phyloP scores from a whole-genome alignment of 495 filamentous ascomycete species.

The Chaetomium cochliodes region DNA sequence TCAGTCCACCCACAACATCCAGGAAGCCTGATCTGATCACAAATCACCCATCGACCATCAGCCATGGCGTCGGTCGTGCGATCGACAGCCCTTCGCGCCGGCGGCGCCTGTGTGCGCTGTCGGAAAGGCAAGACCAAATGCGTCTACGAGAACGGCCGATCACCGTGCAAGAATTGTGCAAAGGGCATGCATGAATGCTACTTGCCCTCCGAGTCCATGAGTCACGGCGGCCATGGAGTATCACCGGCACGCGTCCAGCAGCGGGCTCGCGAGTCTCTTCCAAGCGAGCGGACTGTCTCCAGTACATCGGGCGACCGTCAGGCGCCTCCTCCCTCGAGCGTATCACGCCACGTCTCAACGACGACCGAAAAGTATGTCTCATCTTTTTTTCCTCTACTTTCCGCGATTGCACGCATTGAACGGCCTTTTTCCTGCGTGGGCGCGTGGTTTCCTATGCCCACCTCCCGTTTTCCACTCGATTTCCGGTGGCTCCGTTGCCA shows the following conservation, averaged over 20 bases:
- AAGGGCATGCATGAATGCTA: conserved; percentile 57
- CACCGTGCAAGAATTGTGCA: conserved; percentile 55
- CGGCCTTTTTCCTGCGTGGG: not conserved
- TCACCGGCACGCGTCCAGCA: conserved; percentile 38
- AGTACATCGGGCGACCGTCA: conserved; percentile 46
- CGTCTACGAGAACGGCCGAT: conserved; percentile 52
- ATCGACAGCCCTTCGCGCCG: conserved; percentile 52
- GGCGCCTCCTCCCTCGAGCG: conserved; percentile 39
- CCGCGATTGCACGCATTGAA: conserved; percentile 11
- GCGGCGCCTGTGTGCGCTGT: conserved; percentile 54
- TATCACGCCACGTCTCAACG: conserved; percentile 46
- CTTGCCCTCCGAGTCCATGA: conserved; percentile 51
- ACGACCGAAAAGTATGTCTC: conserved; percentile 49
- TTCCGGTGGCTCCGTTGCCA: conserved; percentile 13
- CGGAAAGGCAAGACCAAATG: conserved; percentile 57
- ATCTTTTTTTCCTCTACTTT: conserved; percentile 14
- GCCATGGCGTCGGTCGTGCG: conserved; percentile 48
- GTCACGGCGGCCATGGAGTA: conserved; percentile 48
- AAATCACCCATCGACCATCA: not conserved
- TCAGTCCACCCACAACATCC: not conserved
- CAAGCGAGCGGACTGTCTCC: conserved; percentile 45
- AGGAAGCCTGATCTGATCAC: too few relatives aligned
- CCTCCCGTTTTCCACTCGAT: not conserved
- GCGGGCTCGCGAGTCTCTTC: conserved; percentile 45
- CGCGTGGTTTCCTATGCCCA: conserved; percentile 22